A percentile compares a stretch with the other conserved stretches of the same genome.
Conservation (phyloP, 768 basidiomycete genomes). For the Mycena galericulata region DNA sequence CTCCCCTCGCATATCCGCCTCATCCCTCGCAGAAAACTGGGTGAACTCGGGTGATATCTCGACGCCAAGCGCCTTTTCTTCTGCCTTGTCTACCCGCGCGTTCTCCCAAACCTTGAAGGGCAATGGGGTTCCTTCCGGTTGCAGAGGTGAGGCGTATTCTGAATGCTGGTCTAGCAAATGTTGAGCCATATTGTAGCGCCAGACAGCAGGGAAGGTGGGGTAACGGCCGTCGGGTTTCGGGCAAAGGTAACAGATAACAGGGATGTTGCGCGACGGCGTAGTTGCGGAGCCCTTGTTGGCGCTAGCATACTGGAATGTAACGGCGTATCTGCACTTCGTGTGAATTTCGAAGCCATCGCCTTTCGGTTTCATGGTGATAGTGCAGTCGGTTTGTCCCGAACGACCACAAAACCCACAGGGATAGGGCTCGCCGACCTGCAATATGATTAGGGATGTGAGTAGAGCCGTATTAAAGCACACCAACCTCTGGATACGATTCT, state of each 20-base stretch:
- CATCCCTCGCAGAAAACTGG: too few relatives aligned
- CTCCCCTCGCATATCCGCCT: too few relatives aligned
- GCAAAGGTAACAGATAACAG: not conserved
- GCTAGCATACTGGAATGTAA: not conserved
- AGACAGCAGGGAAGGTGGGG: not conserved
- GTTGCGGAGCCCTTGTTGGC: slow-evolving; percentile 2
- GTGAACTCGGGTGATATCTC: too few relatives aligned
- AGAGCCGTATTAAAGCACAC: not conserved
- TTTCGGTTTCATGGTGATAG: slow-evolving; percentile 2
- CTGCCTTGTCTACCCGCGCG: not conserved
- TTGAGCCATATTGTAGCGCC: slow-evolving; percentile 23
- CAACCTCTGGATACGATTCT: not conserved
- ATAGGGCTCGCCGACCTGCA: not conserved
- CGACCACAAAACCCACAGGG: slow-evolving; percentile 13
- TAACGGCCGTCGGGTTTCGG: not conserved
- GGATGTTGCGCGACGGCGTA: slow-evolving; percentile 4
- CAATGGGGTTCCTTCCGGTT: not conserved
- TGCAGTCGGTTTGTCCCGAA: not conserved
- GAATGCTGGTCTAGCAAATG: not conserved
- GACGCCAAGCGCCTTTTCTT: not conserved
- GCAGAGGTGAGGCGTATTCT: slow-evolving; percentile 1
- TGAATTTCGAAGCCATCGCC: not conserved
- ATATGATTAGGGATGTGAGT: not conserved
- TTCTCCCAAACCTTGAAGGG: not conserved
- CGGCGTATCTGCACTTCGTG: not conserved